Evolutionary conservation across 495 filamentous ascomycete species (phyloP), one percentile per base, ranked within the genome.

Genomic region (Trypethelium eluteriae): DNA sequence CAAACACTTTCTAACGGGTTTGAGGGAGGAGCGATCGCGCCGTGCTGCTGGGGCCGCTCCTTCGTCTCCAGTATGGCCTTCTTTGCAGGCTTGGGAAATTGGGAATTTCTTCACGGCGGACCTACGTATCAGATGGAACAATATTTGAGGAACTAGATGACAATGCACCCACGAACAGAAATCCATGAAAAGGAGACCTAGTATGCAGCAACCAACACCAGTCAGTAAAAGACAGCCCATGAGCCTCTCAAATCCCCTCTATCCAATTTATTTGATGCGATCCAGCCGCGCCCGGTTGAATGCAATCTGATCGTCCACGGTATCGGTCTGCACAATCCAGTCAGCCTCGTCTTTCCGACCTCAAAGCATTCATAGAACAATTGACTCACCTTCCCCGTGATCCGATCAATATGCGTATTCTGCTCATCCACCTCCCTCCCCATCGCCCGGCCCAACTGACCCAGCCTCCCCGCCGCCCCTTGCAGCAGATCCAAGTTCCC

Each of bases 381-480:
- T 25, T 25, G 32, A 88, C 88, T 87, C 53, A 59, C 53, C 53
- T 93, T 92, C 53, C 75, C 76, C 62, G 78, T 86, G 69, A 96
- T 90, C 66, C 84, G 83, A 68, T 89, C 88, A 71, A 95, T 82
- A 69, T 88, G 81, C 67, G 80, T 79, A 75, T 93, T 93, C 75
- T 92, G 88, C 62, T 81, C 79, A 57, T 93, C 89, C 10, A 93
- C 78, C 75, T 93, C 91, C 38, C 81, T 73, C 34, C 88, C 87
- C 39, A 90, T 90, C 11, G 87, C 89, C 62, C 83, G 79, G 0
- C 88, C 89, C 25, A 92, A 74, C 50, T 76, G 77, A 53, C 92
- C 88, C 75, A 96, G 74, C 65, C 84, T 76, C 50, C 82, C 80
- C 18, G 86, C 86, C 49, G 83, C 84, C 49, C 81, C 79, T 46